Base-by-base conservation (phyloP, 1,284 basidiomycete species). In the Malassezia obtusa region DNA sequence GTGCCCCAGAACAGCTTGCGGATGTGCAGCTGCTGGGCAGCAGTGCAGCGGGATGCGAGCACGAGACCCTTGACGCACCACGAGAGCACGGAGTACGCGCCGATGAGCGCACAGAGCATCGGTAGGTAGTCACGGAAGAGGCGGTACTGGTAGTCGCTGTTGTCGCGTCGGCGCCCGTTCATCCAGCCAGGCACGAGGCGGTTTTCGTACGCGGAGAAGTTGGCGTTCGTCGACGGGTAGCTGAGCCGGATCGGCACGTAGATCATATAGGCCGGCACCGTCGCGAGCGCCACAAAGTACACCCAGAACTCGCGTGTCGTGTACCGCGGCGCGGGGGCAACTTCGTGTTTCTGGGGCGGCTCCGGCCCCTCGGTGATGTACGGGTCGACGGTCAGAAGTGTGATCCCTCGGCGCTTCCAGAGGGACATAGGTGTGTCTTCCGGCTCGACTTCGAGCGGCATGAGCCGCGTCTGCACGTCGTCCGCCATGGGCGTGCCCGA, bases 241-340 rank as follows among this genome's bases (percentile, higher is more conserved):
- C 89, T 92, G 50, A 94, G 72, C n/a, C 77, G 76, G 25, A 87
- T 78, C 0, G 89, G 88, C 58, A 87, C 79, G 80, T 83, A 89
- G 4, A 82, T 76, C 85, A 96, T 87, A 50, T 83, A 67, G 0
- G 86, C 84, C 10, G 95, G 75, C 12, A 80, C 82, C 21, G 85
- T 47, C 14, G 77, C 71, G 33, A 84, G 82, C 1, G 84, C 77
- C 24, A 83, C 58, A 56, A 79, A 83, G 76, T 96, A 96, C 47
- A 85, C 67, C 56, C 81, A 77, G 77, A 94, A 96, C 75, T 96
- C 92, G 15, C 77, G 75, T 0, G 88, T 86, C 41, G 75, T 76
- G 92, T 91, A 96, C 76, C 86, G 61, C 32, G 77, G 39, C 17
- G 62, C 50, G 30, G 61, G 26, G 0, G 14, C n/a, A 9, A 10